Evolutionary conservation across 306 rosid species (phyloP), one percentile per base, ranked within the genome.

Genomic region (Amphicarpaea edgeworthii): DNA sequence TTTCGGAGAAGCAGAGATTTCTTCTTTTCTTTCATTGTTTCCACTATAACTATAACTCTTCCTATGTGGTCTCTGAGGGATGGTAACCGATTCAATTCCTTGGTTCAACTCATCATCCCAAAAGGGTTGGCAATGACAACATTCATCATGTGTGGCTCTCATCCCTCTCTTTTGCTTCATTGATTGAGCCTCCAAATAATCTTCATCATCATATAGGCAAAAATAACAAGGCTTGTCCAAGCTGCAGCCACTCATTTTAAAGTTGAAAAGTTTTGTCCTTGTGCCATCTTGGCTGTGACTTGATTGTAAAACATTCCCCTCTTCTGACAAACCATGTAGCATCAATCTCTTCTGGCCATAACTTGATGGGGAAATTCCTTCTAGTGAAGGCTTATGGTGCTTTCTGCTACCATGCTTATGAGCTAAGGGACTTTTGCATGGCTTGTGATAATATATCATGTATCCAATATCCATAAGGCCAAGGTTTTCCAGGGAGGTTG

Each of bases 391-490:
- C 38, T 66, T 66, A 7, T 23, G 37, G 20, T 66, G 38, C 54
- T 21, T 41, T 42, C 72, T 66, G 54, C 8, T 42, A 16, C 41
- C 46, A 3, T 41, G 79, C 62, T 81, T 76, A 54, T 55, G 54
- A 66, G 72, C 28, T 6, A 11, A 66, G 21, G 54, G 14, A 20
- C 37, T 42, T 42, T 59, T 68, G 66, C 19, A 28, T 26, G 87
- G 86, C 69, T 79, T 79, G 42, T 42, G 80, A 72, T 88, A 88
- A 72, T 84, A 87, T 40, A 60, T 70, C 65, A 68, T 15, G 80
- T 73, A 82, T 12, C 83, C 90, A 72, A 20, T 72, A 45, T 93
- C 93, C 66, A 81, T 59, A 67, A 76, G 42, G 76, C 86, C 42
- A 40, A 64, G 76, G 8, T 37, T 86, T 83, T 86, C 96, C 6